Evolutionary conservation across 495 filamentous ascomycete species (phyloP).

Genomic region (Cryomyces minteri): DNA sequence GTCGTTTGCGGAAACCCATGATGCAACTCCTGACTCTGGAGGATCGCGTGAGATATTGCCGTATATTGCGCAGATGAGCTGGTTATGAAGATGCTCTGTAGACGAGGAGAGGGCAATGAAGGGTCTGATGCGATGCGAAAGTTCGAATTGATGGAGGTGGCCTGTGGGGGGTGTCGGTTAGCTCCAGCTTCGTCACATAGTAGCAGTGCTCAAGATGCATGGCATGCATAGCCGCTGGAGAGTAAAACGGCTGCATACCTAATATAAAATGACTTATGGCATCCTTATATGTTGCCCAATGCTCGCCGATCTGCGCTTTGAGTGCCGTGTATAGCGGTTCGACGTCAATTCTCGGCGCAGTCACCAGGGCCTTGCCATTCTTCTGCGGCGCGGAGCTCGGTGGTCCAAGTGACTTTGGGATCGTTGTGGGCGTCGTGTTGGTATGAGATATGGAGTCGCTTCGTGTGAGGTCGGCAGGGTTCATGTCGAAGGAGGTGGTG

Average conservation of each 20-base stretch:
- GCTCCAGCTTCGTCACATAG: not conserved
- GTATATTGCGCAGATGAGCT: constrained; percentile 68
- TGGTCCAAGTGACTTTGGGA: not conserved
- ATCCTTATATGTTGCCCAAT: constrained; percentile 82
- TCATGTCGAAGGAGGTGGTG: not conserved
- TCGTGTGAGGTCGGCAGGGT: not conserved
- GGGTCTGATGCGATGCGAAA: constrained; percentile 54
- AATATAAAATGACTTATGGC: constrained; percentile 60
- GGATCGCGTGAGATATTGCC: constrained; percentile 75
- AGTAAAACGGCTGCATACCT: constrained; percentile 35
- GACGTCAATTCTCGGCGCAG: constrained; percentile 61
- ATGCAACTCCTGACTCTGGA: constrained; percentile 80
- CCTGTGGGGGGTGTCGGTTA: constrained; percentile 26
- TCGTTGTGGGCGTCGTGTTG: not conserved
- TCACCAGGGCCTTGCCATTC: not conserved
- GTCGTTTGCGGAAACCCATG: constrained; percentile 91
- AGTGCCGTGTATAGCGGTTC: constrained; percentile 79
- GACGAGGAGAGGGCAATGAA: constrained; percentile 34
- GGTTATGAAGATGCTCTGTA: constrained; percentile 79
- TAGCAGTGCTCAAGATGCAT: not conserved
- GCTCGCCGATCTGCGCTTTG: constrained; percentile 62
- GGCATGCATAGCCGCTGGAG: constrained; percentile 2
- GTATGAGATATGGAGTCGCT: not conserved
- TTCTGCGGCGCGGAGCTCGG: not conserved
- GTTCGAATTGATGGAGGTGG: constrained; percentile 69